Base-by-base conservation (phyloP, 129 eudicot genomes). In the Tagetes erecta region DNA sequence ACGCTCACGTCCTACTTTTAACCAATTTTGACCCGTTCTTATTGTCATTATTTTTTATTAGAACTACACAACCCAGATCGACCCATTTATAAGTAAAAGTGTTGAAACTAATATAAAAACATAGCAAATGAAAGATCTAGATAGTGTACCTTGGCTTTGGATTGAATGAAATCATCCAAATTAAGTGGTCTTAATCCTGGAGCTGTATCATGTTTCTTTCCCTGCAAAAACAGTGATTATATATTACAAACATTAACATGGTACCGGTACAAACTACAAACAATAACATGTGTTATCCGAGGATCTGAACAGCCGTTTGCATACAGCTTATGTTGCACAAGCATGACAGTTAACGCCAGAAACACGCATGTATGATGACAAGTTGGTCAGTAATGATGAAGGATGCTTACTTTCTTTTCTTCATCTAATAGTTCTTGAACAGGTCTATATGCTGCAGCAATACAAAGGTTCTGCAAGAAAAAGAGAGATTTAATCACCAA, bases 401-500 rank as follows among this genome's bases (percentile, higher is more conserved):
- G 39, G 51, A 68, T 71, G 47, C 70, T 78, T 83, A 90, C 98
- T 91, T 86, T 86, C 80, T 80, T 91, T 74, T 94, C 98, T 70
- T 81, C 83, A 59, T 90, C 92, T 66, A 94, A 66, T 72, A 94
- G 94, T 83, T 90, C 98, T 83, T 94, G 97, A 52, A 94, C 98
- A 44, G 98, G 98, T 80, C 92, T 88, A 85, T 94, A 90, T 31
- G 98, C 97, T 10, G 98, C 98, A 78, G 98, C 98, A 71, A 91
- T 87, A 81, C 98, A 94, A 38, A 94, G 96, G 58, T 94, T 90
- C 98, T 94, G 87, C 83, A 81, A 31, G 45, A 78, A 30, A 71
- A 70, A 36, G 41, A 50, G 42, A 42, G 62, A 47, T 40, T 27
- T 63, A 60, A 31, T 41, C 12, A 60, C 38, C 38, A n/a, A 64